These are phyloP conservation scores for Syzygium oleosum DNA, from an alignment of 345 rosid genomes.

Conservation along the genomic window DNA sequence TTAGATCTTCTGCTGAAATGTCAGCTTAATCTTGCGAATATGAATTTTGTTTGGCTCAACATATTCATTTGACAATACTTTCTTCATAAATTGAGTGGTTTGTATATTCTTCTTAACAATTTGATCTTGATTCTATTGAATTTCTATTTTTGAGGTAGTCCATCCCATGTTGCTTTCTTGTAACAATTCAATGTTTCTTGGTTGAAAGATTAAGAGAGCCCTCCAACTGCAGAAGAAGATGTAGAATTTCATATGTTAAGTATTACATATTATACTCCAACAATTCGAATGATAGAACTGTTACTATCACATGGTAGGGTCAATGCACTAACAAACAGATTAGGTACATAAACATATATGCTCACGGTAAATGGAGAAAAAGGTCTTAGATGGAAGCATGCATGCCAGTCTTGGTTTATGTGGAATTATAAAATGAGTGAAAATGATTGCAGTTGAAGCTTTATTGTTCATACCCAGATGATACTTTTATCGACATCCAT, in stretches of 20 bases:
- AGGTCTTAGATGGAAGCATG: not conserved
- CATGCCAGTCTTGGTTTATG: not conserved
- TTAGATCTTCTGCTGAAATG: not conserved
- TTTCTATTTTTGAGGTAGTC: not conserved
- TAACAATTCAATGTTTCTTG: not conserved
- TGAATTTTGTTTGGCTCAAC: not conserved
- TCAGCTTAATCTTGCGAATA: not conserved
- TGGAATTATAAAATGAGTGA: not conserved
- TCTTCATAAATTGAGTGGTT: not conserved
- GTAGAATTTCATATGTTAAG: not conserved
- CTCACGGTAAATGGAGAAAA: not conserved
- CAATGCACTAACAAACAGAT: not conserved
- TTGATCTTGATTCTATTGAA: not conserved
- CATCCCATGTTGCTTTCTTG: not conserved
- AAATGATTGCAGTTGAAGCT: not conserved
- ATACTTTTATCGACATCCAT: not conserved
- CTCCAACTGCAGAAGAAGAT: not conserved
- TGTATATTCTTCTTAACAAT: not conserved
- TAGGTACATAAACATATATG: not conserved
- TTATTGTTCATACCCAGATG: not conserved
- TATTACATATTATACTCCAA: not conserved
- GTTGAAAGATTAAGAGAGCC: not conserved
- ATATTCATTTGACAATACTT: not conserved
- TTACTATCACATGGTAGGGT: not conserved
- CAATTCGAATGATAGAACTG: not conserved